Base-by-base conservation (phyloP, 1,139 yeast genomes). In the Hemisphaericaspora subhashii region DNA sequence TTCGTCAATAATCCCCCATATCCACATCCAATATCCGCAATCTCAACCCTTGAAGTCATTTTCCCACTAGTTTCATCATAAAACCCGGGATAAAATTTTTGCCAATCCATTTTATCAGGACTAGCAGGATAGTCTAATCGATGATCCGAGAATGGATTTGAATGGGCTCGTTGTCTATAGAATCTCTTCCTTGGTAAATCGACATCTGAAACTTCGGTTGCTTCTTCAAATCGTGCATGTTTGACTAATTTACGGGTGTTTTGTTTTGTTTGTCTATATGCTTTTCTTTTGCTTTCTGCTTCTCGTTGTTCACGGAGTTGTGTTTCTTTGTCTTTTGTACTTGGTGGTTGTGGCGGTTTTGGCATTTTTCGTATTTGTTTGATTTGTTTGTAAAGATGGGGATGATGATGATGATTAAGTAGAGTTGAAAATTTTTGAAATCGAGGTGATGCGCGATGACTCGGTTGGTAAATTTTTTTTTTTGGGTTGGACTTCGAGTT, bases 1-100 rank as follows among this genome's bases (percentile, higher is more conserved):
- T 88, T 85, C 35, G 86, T 81, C 54, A 88, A 62, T 43, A 92
- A 72, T 0, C 99, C 99, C 36, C 99, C 99, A 60, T 86, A 92
- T 1, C 99, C 99, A 66, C 99, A 92, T 12, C 99, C 99, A 43
- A 92, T 79, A 59, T 92, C 99, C 4, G 98, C 98, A 40, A 92
- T 83, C 40, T 89, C 92, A 11, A 94, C 98, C 32, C 72, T 58
- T 39, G 73, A 64, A 5, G 65, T 56, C 44, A 71, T 51, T 2
- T 72, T 60, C 0, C 66, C 64, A 5, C 9, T 17, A 6, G 59
- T 60, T 36, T 60, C 66, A 46, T 79, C 76, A 39, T 60, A 61
- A 51, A 62, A 77, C 15, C 68, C 66, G 3, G 97, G 98, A 53
- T 82, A 92, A 41, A 83, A 66, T 52, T 68, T 74, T 0, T 74